Evolutionary conservation across 441 rosid genomes (phyloP).

Genomic region (Populus hybrid): DNA sequence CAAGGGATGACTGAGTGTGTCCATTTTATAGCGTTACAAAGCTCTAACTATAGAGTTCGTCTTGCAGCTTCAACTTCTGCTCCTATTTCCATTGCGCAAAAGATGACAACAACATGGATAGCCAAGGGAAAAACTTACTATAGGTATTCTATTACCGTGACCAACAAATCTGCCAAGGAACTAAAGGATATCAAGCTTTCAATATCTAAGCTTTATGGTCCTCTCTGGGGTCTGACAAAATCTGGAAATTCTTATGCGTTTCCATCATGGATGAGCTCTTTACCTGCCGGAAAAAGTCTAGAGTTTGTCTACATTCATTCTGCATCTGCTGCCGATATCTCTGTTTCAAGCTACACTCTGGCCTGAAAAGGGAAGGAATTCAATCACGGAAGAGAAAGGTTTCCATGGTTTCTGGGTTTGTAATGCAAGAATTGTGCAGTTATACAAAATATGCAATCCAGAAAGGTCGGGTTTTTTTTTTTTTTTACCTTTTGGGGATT

Average conservation of each 20-base stretch:
- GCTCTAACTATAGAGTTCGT: background rate
- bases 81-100: conserved; percentile 66
- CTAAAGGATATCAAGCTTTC: conserved; percentile 62
- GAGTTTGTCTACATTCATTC: conserved; percentile 92
- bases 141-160: conserved; percentile 73
- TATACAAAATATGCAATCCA: conserved; percentile 38
- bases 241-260: conserved; percentile 53
- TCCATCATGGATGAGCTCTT: conserved; percentile 72
- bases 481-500: background rate
- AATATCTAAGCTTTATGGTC: conserved; percentile 84
- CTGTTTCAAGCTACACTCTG: conserved; percentile 71
- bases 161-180: conserved; percentile 71
- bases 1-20: background rate
- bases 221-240: conserved; percentile 79
- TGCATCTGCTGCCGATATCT: conserved; percentile 58
- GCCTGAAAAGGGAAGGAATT: conserved; percentile 37
- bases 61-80: conserved; percentile 49
- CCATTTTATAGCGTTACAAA: background rate
- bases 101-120: conserved; percentile 71
- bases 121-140: conserved; percentile 65
- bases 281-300: conserved; percentile 70
- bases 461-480: conserved; percentile 29
- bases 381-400: conserved; percentile 4
- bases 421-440: conserved; percentile 54
- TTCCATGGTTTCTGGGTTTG: conserved; percentile 28